Percentiles rank a stretch among this genome's conserved stretches.
Conservation (phyloP, 768 basidiomycete genomes). For the Calocybe gangraenosa region DNA sequence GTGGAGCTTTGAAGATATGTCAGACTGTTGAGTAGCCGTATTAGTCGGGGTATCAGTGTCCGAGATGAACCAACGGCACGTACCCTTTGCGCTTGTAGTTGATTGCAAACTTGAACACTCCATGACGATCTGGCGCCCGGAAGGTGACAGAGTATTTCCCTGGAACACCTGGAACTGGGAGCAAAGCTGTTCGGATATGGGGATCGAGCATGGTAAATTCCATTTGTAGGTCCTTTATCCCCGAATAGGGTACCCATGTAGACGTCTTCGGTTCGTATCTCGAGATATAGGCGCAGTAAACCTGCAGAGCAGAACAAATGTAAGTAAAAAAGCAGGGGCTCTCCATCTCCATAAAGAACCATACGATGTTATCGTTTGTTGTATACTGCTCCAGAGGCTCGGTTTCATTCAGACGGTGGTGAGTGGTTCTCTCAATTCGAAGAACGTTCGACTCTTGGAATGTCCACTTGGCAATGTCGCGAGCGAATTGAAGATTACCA, state of each 20-base stretch:
- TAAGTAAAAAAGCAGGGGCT: neutral
- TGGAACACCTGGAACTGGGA: constrained; percentile 47
- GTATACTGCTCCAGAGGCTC: constrained; percentile 72
- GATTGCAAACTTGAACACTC: constrained; percentile 96
- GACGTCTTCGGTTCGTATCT: constrained; percentile 52
- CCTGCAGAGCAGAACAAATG: constrained; percentile 37
- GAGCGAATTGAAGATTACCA: constrained; percentile 72
- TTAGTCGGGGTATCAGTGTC: constrained; percentile 5
- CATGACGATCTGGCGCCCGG: constrained; percentile 91
- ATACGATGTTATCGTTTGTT: constrained; percentile 79
- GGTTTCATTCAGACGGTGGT: constrained; percentile 66
- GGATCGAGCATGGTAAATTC: constrained; percentile 99
- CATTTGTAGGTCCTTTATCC: constrained; percentile 77
- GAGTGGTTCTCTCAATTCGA: constrained; percentile 69
- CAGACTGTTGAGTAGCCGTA: constrained; percentile 57
- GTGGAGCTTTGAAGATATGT: constrained; percentile 70
- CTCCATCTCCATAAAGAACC: constrained; percentile 14
- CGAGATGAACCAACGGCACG: constrained; percentile 19
- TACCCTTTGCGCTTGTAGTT: constrained; percentile 89
- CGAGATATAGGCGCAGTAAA: constrained; percentile 71
- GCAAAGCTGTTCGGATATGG: constrained; percentile 80
- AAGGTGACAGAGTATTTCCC: constrained; percentile 81
- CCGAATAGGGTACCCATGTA: constrained; percentile 70
- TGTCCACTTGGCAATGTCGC: constrained; percentile 81
- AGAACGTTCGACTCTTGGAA: constrained; percentile 86